These are phyloP conservation scores for Spathaspora sp. DNA, from an alignment of 1,139 yeast species.

Conservation along the genomic window DNA sequence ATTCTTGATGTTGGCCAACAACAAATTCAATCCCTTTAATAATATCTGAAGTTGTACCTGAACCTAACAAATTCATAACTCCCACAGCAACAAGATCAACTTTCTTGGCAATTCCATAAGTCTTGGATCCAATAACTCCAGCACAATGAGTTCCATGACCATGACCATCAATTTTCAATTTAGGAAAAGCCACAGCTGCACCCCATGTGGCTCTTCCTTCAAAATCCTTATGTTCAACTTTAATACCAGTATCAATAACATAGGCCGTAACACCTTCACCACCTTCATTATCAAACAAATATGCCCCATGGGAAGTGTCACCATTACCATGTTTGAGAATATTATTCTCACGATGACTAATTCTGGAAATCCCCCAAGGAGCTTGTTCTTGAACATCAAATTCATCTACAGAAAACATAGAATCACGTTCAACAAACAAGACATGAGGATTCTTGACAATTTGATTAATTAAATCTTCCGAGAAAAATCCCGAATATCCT, in stretches of 20 bases:
- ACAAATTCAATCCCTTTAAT: slow-evolving; percentile 81
- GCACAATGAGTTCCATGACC: slow-evolving; percentile 96
- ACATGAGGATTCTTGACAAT: slow-evolving; percentile 30
- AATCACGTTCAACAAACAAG: slow-evolving; percentile 38
- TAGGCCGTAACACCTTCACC: slow-evolving; percentile 94
- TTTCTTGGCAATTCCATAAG: slow-evolving; percentile 78
- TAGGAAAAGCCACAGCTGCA: slow-evolving; percentile 81
- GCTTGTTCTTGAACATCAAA: slow-evolving; percentile 38
- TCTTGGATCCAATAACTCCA: slow-evolving; percentile 74
- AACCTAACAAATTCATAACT: slow-evolving; percentile 73
- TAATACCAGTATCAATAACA: slow-evolving; percentile 91
- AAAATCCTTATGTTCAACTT: slow-evolving; percentile 76
- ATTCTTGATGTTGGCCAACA: slow-evolving; percentile 60
- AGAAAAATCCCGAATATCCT: slow-evolving; percentile 38
- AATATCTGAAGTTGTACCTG: slow-evolving; percentile 80
- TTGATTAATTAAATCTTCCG: slow-evolving; percentile 25
- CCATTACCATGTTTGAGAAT: slow-evolving; percentile 40
- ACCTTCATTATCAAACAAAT: slow-evolving; percentile 72
- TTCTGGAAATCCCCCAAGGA: slow-evolving; percentile 44
- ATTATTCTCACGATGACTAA: slow-evolving; percentile 26
- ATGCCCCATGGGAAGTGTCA: slow-evolving; percentile 26
- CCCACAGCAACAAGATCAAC: slow-evolving; percentile 76
- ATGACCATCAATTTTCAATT: slow-evolving; percentile 82
- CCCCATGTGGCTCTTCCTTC: slow-evolving; percentile 96
- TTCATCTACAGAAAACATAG: slow-evolving; percentile 31